These are phyloP conservation scores for Orychophragmus violaceus DNA, from an alignment of 345 rosid genomes.

Conservation along the genomic window DNA sequence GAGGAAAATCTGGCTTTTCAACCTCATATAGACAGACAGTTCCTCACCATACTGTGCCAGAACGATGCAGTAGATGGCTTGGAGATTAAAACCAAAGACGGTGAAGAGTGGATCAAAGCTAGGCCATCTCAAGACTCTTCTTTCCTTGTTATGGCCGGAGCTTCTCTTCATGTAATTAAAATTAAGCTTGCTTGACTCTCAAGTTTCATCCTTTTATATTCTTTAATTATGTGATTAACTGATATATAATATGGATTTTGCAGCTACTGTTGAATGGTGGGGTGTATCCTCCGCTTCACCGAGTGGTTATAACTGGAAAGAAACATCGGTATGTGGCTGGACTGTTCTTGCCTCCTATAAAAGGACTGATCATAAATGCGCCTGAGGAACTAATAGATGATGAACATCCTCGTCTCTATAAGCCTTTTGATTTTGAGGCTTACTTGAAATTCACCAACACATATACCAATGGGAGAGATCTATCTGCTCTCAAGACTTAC, in stretches of 20 bases:
- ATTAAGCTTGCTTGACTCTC: background rate
- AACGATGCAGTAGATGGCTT: constrained; percentile 45
- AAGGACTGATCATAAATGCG: background rate
- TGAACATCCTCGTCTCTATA: background rate
- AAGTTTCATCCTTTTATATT: background rate
- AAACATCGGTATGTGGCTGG: constrained; percentile 22
- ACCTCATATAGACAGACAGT: constrained; percentile 48
- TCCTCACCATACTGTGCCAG: constrained; percentile 39
- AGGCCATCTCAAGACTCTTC: constrained; percentile 41
- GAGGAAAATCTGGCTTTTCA: constrained; percentile 21
- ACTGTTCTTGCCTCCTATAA: constrained; percentile 13
- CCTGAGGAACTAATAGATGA: constrained; percentile 9
- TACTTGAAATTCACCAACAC: background rate
- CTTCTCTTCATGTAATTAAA: constrained; percentile 34
- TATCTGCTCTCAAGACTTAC: constrained; percentile 19
- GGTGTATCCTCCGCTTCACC: constrained; percentile 24
- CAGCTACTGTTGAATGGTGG: constrained; percentile 32
- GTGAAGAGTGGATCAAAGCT: constrained; percentile 37
- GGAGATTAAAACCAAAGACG: constrained; percentile 38
- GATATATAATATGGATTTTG: background rate
- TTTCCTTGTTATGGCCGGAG: constrained; percentile 42
- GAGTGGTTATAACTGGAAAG: constrained; percentile 26
- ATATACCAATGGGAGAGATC: background rate
- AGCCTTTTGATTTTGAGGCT: constrained; percentile 19
- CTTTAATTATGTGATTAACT: background rate